Percentiles rank a stretch among this genome's conserved stretches.
phyloP scores from a whole-genome alignment of 2,329 filamentous ascomycete genomes.

The Zymoseptoria crescenta region DNA sequence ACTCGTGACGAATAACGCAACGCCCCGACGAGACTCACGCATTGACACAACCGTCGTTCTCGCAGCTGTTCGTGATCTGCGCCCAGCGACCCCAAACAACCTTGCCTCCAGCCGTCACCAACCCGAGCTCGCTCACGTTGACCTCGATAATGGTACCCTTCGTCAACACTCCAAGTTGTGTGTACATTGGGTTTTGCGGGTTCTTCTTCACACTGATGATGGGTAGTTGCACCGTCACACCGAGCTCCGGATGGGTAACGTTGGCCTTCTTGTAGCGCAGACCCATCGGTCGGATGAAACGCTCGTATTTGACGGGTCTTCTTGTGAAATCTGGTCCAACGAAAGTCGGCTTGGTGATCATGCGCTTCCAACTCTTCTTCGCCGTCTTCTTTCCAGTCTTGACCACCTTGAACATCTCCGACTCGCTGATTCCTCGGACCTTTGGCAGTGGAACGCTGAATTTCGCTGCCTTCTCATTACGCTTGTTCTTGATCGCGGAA shows the following conservation, averaged over 20 bases:
- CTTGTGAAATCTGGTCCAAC: conserved; percentile 86
- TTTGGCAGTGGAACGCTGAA: conserved; percentile 90
- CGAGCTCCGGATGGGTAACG: conserved; percentile 65
- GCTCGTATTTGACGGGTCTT: conserved; percentile 54
- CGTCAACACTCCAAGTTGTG: conserved; percentile 81
- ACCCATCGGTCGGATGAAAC: conserved; percentile 66
- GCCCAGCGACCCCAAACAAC: conserved; percentile 87
- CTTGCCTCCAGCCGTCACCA: conserved; percentile 86
- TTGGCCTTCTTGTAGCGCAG: conserved; percentile 70
- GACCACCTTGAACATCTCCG: conserved; percentile 96
- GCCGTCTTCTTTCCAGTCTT: conserved; percentile 91
- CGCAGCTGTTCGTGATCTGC: conserved; percentile 55
- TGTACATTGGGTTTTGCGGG: conserved; percentile 83
- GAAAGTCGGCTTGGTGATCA: conserved; percentile 69
- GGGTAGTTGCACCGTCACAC: conserved; percentile 74
- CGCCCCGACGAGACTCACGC: conserved; percentile 9
- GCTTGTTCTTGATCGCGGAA: conserved; percentile 90
- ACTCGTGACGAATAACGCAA: neutral
- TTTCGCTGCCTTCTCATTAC: conserved; percentile 85
- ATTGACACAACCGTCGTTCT: conserved; percentile 54
- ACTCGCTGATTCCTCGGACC: conserved; percentile 85
- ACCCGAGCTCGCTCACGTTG: conserved; percentile 83
- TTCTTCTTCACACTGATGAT: conserved; percentile 67
- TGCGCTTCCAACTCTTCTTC: conserved; percentile 72
- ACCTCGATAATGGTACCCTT: conserved; percentile 84